Base-by-base conservation (phyloP, 2,329 filamentous ascomycete genomes). In the Celoporthe dispersa region DNA sequence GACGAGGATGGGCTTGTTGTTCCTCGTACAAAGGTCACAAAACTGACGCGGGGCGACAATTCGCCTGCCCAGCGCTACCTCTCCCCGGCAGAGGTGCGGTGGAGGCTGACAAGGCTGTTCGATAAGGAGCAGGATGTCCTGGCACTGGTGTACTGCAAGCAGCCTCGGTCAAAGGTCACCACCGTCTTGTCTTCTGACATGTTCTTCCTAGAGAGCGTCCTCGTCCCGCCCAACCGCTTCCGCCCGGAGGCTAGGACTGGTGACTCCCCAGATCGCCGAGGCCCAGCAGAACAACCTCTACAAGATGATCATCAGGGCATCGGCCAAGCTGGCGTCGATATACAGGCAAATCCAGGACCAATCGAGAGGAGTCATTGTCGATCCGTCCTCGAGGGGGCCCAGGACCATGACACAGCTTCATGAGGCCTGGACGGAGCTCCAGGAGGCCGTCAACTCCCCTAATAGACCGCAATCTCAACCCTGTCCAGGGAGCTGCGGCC, bases 221-320 rank as follows among this genome's bases (percentile, higher is more conserved):
- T 98, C 19, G 94, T 99, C 0, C 94, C 97, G 1, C 96, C 96
- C 2, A 99, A 97, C 79, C 92, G 91, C 75, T 99, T 92, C 79
- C 90, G 96, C 55, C 94, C 96, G 16, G 94, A 97, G 78, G 93
- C 94, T 12, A 88, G 90, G 71, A 94, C 93, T 39, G 93, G 94
- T 60, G 88, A 91, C 48, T 90, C 91, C n/a, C 59, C 90, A 94
- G 68, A 92, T 98, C 73, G 89, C 94, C 35, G 96, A 99, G 79
- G 91, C 93, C 3, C 90, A 94, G 75, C 93, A 97, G 79, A 99
- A 99, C 80, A 88, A 86, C 0, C 87, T 95, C 0, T 97, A 97
- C 82, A 97, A 94, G 78, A 87, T 88, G 73, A 95, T 99, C 70
- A 83, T 99, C 53, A 90, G 90, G 72, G 86, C 89, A 28, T 94